Evolutionary conservation across 2,329 filamentous ascomycete genomes (phyloP), one percentile per base, ranked within the genome.

Genomic region (Domatiomyces catenatus): DNA sequence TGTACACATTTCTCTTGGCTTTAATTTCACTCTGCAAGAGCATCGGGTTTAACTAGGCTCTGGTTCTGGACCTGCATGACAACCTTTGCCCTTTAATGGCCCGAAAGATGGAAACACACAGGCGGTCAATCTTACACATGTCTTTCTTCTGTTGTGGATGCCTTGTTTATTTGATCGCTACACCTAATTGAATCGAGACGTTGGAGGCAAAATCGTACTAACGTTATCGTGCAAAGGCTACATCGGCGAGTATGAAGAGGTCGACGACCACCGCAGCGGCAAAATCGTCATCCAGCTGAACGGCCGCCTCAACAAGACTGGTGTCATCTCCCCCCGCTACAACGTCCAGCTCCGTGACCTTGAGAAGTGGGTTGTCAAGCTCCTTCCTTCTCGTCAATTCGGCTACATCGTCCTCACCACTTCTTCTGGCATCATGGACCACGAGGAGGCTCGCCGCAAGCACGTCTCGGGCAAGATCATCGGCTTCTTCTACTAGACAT

Each of bases 201-300:
- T 24, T 24, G 3, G 46, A 12, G 17, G 46, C 17, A 56, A 20
- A 43, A 26, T 44, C 39, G 53, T 62, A 80, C 87, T 67, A 86
- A 70, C 59, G 53, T 62, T 56, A 47, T 56, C 22, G 6, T 54
- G 52, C 60, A 19, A 66, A 95, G 90, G 90, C 67, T 96, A 95
- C 79, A 96, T 96, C 71, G 89, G 89, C 74, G 90, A 96, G 76
- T 98, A 96, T 73, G 92, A 98, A 80, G 88, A 96, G 76, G 84
- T 98, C 63, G 92, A 98, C 65, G 89, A 98, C 78, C 92, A 98
- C 83, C 88, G 92, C 72, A 92, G 89, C 68, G 92, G 92, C 81
- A 98, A 98, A 84, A 94, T 98, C 61, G 88, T 98, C 66, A 92
- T 98, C 68, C 92, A 98, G 81, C 84, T 98, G 62, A 98, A 94